Base-by-base conservation (phyloP, 345 rosid genomes). In the Mercurialis annua region DNA sequence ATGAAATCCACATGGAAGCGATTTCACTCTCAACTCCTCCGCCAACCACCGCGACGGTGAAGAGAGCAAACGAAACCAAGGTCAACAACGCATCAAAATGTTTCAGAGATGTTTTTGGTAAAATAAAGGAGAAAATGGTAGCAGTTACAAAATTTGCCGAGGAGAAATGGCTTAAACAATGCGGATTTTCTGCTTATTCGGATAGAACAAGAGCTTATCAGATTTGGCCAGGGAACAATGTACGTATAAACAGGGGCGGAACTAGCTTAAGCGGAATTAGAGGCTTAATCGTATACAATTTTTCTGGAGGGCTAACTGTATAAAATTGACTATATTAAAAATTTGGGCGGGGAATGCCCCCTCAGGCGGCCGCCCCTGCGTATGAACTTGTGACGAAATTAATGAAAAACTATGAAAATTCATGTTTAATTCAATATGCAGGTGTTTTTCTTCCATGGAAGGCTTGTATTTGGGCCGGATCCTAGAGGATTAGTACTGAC, bases 191-290 rank as follows among this genome's bases (percentile, higher is more conserved):
- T 4, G 71, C 59, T 30, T 46, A 72, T 53, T 71, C 78, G 1
- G 71, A 73, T 12, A 34, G 27, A 58, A 72, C 70, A n/a, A 67
- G 74, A 70, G 54, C 65, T 30, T 78, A 75, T 70, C 85, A 78
- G 48, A 68, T 78, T 64, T 81, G 84, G 84, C 77, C 77, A 7
- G 84, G 81, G 31, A 81, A 81, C 31, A 81, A 81, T 62, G 81
- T 81, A 76, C 4, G 18, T 46, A n/a, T n/a, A n/a, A n/a, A n/a
- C n/a, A n/a, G n/a, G n/a, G n/a, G n/a, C n/a, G n/a, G n/a, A n/a
- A n/a, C n/a, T n/a, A n/a, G n/a, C n/a, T n/a, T n/a, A n/a, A n/a
- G n/a, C n/a, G n/a, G n/a, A n/a, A n/a, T n/a, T n/a, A n/a, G n/a
- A n/a, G n/a, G n/a, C n/a, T n/a, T n/a, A n/a, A n/a, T n/a, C n/a